Evolutionary conservation across 148 eudicot genomes (phyloP).

Genomic region (Pouteria glomerata): DNA sequence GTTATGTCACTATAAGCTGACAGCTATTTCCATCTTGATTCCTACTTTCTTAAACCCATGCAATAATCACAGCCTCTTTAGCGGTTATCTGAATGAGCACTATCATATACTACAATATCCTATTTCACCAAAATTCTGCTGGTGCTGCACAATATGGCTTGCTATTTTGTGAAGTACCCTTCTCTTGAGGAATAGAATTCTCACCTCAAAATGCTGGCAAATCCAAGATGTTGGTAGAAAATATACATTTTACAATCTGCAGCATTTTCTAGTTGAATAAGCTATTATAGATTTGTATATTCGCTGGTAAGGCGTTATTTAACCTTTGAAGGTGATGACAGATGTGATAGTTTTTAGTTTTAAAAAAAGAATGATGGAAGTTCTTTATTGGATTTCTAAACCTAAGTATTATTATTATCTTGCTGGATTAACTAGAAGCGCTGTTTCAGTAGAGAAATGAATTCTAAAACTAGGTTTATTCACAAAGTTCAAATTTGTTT

Average conservation of each 20-base stretch:
- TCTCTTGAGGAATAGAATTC: not conserved
- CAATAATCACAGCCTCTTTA: no score
- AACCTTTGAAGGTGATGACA: not conserved
- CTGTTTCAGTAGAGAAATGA: not conserved
- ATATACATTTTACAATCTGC: not conserved
- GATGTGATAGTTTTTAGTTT: constrained; percentile 5
- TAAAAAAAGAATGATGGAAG: no score
- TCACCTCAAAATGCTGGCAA: not conserved
- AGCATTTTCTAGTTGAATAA: not conserved
- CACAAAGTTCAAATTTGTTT: not conserved
- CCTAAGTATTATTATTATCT: not conserved
- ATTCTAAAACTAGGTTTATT: not conserved
- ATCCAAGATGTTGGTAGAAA: not conserved
- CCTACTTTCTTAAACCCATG: not conserved
- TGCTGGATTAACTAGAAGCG: no score
- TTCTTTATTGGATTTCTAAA: no score
- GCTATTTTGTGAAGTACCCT: not conserved
- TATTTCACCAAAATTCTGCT: not conserved
- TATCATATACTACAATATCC: not conserved
- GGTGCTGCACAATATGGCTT: not conserved
- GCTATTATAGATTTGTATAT: not conserved
- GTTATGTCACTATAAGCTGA: not conserved
- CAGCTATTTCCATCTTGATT: not conserved
- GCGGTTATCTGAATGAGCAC: not conserved
- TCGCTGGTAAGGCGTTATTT: not conserved